phyloP scores from a whole-genome alignment of 345 rosid genomes.

The Firmiana major region DNA sequence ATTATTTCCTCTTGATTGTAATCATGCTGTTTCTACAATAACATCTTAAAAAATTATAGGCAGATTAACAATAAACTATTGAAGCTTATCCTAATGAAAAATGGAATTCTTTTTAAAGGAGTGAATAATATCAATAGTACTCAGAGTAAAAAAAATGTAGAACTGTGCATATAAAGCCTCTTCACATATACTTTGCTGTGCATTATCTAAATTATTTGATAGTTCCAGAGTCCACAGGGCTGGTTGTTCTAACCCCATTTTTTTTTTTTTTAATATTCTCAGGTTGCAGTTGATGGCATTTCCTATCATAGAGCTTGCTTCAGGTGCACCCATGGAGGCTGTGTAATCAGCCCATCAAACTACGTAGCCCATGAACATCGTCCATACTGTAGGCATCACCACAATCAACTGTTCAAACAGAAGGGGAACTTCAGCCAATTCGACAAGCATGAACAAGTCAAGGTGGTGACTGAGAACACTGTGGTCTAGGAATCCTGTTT shows the following conservation, averaged over 20 bases:
- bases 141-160: not conserved
- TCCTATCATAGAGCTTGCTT: slow-evolving; percentile 65
- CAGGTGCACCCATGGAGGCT: slow-evolving; percentile 74
- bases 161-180: not conserved
- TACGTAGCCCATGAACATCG: slow-evolving; percentile 63
- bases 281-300: slow-evolving; percentile 71
- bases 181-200: not conserved
- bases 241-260: not conserved
- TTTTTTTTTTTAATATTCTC: not conserved
- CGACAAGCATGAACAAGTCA: slow-evolving; percentile 28
- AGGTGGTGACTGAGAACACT: slow-evolving; percentile 25
- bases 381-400: slow-evolving; percentile 70
- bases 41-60: not conserved
- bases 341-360: slow-evolving; percentile 61
- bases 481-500: slow-evolving; percentile 25
- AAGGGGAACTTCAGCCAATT: slow-evolving; percentile 38
- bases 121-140: not conserved
- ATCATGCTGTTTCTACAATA: not conserved
- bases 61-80: not conserved
- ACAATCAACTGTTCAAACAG: slow-evolving; percentile 62
- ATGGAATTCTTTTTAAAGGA: not conserved
- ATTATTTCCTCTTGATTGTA: not conserved
- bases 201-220: not conserved
- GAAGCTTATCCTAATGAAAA: not conserved
- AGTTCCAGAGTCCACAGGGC: too few relatives aligned